phyloP scores from a whole-genome alignment of 768 basidiomycete species.

The Strobilomyces confusus region DNA sequence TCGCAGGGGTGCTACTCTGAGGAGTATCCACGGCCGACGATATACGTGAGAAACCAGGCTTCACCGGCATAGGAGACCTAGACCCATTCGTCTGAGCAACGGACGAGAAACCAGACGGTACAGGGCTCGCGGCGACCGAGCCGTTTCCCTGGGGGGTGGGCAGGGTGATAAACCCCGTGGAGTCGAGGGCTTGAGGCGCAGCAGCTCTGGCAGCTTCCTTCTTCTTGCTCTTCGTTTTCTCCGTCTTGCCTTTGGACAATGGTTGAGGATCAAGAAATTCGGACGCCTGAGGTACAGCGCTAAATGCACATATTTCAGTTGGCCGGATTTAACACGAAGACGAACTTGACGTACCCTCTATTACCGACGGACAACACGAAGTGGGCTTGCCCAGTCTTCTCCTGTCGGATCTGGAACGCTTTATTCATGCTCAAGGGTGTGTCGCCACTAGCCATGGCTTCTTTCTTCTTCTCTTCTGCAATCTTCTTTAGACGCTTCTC shows the following conservation, averaged over 20 bases:
- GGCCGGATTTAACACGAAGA: not conserved
- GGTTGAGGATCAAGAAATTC: slow-evolving; percentile 50
- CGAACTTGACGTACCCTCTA: slow-evolving; percentile 55
- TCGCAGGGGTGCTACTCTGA: slow-evolving; percentile 52
- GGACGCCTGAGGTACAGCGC: slow-evolving; percentile 81
- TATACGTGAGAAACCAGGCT: slow-evolving; percentile 60
- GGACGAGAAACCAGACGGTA: slow-evolving; percentile 37
- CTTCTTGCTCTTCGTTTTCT: slow-evolving; percentile 79
- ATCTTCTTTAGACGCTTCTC: slow-evolving; percentile 90
- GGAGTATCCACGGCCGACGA: slow-evolving; percentile 52
- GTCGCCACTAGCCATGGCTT: slow-evolving; percentile 92
- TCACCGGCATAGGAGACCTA: slow-evolving; percentile 48
- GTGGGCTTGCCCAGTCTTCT: slow-evolving; percentile 93
- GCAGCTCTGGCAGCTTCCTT: slow-evolving; percentile 56
- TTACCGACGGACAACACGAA: slow-evolving; percentile 92
- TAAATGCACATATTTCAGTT: slow-evolving; percentile 29
- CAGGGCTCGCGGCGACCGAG: slow-evolving; percentile 39
- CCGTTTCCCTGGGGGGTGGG: slow-evolving; percentile 54
- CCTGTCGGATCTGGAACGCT: slow-evolving; percentile 90
- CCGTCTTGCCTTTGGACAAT: slow-evolving; percentile 76
- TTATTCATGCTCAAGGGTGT: slow-evolving; percentile 93
- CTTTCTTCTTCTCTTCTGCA: slow-evolving; percentile 93
- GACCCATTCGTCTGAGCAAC: slow-evolving; percentile 29
- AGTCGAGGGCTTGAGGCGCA: slow-evolving; percentile 42
- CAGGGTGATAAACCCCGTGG: slow-evolving; percentile 67